A percentile compares a stretch with the other conserved stretches of the same genome.
Conservation (phyloP, 2,329 filamentous ascomycete species). For the Colletotrichum phormii region DNA sequence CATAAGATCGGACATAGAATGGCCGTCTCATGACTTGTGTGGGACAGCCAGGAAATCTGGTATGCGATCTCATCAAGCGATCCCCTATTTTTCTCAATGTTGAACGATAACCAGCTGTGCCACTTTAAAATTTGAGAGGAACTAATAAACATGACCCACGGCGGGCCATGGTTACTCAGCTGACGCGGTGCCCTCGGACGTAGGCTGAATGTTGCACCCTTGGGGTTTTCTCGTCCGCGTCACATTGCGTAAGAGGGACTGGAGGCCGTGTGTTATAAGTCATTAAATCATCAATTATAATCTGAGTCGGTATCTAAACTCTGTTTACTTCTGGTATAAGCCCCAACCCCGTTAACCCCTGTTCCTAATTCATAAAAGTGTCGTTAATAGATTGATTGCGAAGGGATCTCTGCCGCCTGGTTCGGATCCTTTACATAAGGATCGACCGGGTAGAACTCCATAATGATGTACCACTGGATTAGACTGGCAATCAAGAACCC, state of each 20-base stretch:
- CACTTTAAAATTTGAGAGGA: no score
- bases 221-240: no score
- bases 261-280: neutral
- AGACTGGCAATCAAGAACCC: constrained; percentile 24
- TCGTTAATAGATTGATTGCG: constrained; percentile 32
- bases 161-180: no score
- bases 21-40: constrained; percentile 2
- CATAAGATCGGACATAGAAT: neutral
- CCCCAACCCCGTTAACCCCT: neutral
- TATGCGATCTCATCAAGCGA: neutral
- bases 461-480: constrained; percentile 35
- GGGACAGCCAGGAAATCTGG: no score
- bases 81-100: neutral
- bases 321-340: constrained; percentile 19
- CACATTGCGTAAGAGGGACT: no score
- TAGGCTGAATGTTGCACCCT: no score
- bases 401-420: constrained; percentile 18
- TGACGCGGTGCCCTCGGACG: no score
- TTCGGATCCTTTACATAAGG: constrained; percentile 18
- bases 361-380: neutral
- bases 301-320: constrained; percentile 24
- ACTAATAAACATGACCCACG: no score
- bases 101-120: no score
- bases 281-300: constrained; percentile 33
- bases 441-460: constrained; percentile 30